phyloP scores from a whole-genome alignment of 371 early-diverging fungal species.

The Rhizopus stolonifer region DNA sequence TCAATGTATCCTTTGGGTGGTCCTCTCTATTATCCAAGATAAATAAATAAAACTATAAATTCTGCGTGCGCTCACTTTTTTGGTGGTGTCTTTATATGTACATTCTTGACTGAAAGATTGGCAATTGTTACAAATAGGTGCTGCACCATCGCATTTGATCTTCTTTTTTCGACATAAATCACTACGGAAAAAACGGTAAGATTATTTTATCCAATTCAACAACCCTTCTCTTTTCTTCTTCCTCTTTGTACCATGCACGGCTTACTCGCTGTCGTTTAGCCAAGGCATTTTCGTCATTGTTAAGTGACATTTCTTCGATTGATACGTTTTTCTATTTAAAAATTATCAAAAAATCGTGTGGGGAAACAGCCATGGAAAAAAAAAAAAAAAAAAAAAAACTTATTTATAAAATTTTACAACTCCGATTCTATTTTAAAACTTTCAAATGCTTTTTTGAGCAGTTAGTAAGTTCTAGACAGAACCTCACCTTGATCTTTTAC shows the following conservation, averaged over 20 bases:
- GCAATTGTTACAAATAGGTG: constrained; percentile 52
- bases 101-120: constrained; percentile 41
- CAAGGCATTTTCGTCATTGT: constrained; percentile 13
- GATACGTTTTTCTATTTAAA: too few species aligned
- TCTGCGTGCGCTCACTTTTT: constrained; percentile 31
- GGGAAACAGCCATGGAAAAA: too few species aligned
- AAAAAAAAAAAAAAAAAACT: too few species aligned
- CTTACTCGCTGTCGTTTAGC: constrained; percentile 41
- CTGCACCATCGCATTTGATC: constrained; percentile 62
- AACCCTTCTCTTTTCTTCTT: too few species aligned
- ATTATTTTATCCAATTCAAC: background rate
- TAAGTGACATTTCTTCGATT: constrained; percentile 16
- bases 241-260: constrained; percentile 41
- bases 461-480: too few species aligned
- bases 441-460: too few species aligned
- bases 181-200: constrained; percentile 24
- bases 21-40: constrained; percentile 46
- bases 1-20: constrained; percentile 77
- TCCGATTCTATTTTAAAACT: too few species aligned
- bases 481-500: too few species aligned
- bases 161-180: constrained; percentile 63
- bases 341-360: too few species aligned
- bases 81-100: constrained; percentile 45
- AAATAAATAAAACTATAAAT: too few species aligned
- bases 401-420: too few species aligned